phyloP scores from a whole-genome alignment of 2,329 filamentous ascomycete genomes.

The Hawksworthiomyces lignivorus region DNA sequence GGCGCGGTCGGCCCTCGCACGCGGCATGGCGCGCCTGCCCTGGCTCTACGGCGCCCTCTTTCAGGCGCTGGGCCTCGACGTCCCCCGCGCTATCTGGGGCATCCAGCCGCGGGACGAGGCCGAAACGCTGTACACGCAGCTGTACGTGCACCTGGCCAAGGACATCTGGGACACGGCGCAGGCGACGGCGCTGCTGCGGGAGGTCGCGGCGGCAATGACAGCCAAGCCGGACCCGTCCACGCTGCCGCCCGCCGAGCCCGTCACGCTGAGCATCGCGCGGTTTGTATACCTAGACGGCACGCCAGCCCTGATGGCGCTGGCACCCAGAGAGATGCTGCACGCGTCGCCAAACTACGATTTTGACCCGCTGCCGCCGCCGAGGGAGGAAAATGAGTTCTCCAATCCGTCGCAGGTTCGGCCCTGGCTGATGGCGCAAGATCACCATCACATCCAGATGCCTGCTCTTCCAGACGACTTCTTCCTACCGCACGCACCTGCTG shows the following conservation, averaged over 20 bases:
- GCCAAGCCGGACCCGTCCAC: conserved; percentile 26
- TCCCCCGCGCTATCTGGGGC: conserved; percentile 79
- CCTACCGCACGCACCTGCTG: background rate
- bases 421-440: conserved; percentile 27
- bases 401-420: conserved; percentile 33
- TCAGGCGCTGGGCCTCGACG: conserved; percentile 68
- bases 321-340: conserved; percentile 59
- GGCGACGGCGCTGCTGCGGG: conserved; percentile 58
- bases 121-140: conserved; percentile 61
- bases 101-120: conserved; percentile 56
- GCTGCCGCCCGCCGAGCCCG: conserved; percentile 30
- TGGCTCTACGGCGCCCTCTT: conserved; percentile 81
- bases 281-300: conserved; percentile 74
- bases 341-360: conserved; percentile 64
- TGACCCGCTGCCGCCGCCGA: conserved; percentile 69
- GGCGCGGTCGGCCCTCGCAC: conserved; percentile 56
- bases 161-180: conserved; percentile 81
- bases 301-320: conserved; percentile 59
- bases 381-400: conserved; percentile 45
- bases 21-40: conserved; percentile 65
- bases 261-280: conserved; percentile 51
- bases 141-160: conserved; percentile 70
- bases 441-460: background rate
- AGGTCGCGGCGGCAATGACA: conserved; percentile 40
- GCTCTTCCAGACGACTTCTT: conserved; percentile 1